phyloP scores from a whole-genome alignment of 2,329 filamentous ascomycete species.

The Ascochyta pisi region DNA sequence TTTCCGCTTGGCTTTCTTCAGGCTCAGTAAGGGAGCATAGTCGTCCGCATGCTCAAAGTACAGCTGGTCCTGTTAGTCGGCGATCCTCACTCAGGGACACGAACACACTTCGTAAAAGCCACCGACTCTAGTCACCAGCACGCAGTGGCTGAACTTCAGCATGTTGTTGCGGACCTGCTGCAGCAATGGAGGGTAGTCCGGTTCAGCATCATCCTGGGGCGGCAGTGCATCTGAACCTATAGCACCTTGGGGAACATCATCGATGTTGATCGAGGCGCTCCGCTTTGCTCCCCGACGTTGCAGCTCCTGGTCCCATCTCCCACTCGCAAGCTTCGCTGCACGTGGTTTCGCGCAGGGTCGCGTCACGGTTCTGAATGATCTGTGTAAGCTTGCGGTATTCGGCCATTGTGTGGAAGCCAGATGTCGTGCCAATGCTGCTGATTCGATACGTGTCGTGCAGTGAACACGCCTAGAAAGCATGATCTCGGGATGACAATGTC shows the following conservation, averaged over 20 bases:
- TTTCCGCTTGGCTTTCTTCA: slow-evolving; percentile 84
- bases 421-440: neutral
- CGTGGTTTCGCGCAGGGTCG: slow-evolving; percentile 40
- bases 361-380: slow-evolving; percentile 26
- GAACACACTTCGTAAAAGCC: slow-evolving; percentile 82
- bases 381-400: neutral
- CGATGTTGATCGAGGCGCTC: slow-evolving; percentile 42
- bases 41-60: slow-evolving; percentile 97
- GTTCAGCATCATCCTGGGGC: slow-evolving; percentile 55
- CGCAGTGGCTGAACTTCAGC: slow-evolving; percentile 87
- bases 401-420: neutral
- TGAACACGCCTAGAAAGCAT: slow-evolving; percentile 28
- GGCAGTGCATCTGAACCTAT: slow-evolving; percentile 54
- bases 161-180: slow-evolving; percentile 89
- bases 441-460: slow-evolving; percentile 14
- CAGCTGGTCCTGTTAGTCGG: slow-evolving; percentile 56
- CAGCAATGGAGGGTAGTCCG: slow-evolving; percentile 83
- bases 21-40: slow-evolving; percentile 80
- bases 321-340: slow-evolving; percentile 17
- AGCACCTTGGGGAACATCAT: slow-evolving; percentile 63
- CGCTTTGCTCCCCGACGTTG: slow-evolving; percentile 51
- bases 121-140: slow-evolving; percentile 89
- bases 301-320: slow-evolving; percentile 23
- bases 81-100: neutral
- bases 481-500: slow-evolving; percentile 4